A percentile compares a stretch with the other conserved stretches of the same genome.
These are phyloP conservation scores for Lolium rigidum DNA, from an alignment of 176 grass and related monocot genomes.

Conservation along the genomic window DNA sequence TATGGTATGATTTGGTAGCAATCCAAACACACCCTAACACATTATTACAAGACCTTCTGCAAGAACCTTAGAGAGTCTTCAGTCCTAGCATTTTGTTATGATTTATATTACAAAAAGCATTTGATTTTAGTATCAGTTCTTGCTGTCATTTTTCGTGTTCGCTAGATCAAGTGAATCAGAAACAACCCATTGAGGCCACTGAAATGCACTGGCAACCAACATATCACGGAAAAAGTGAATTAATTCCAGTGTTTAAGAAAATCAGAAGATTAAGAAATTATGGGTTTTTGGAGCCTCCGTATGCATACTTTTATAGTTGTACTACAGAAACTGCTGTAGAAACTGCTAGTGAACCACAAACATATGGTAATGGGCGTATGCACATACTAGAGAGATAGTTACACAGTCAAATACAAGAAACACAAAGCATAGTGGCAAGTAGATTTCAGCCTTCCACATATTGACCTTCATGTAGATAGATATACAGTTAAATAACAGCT, in stretches of 20 bases:
- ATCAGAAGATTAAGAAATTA: not conserved
- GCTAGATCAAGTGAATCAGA: not conserved
- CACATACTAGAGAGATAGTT: not conserved
- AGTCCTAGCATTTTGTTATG: not conserved
- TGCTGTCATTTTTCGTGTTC: not conserved
- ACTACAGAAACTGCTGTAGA: too few species aligned
- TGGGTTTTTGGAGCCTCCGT: not conserved
- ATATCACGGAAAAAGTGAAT: not conserved
- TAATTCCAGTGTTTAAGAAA: not conserved
- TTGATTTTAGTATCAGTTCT: not conserved
- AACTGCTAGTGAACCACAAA: not conserved
- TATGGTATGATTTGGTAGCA: too few species aligned
- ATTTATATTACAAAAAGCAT: not conserved
- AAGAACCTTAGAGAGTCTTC: not conserved
- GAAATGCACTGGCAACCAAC: not conserved
- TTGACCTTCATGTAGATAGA: too few species aligned
- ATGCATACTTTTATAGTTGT: not conserved
- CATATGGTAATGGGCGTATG: not conserved
- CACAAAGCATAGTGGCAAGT: not conserved
- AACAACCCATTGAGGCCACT: not conserved
- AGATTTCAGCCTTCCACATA: too few species aligned
- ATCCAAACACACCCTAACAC: too few species aligned
- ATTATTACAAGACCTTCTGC: not conserved
- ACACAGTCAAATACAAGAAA: not conserved
- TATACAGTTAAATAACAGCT: too few species aligned